These are phyloP conservation scores for Nakazawaea pomicola DNA, from an alignment of 805 yeast species.

Conservation along the genomic window DNA sequence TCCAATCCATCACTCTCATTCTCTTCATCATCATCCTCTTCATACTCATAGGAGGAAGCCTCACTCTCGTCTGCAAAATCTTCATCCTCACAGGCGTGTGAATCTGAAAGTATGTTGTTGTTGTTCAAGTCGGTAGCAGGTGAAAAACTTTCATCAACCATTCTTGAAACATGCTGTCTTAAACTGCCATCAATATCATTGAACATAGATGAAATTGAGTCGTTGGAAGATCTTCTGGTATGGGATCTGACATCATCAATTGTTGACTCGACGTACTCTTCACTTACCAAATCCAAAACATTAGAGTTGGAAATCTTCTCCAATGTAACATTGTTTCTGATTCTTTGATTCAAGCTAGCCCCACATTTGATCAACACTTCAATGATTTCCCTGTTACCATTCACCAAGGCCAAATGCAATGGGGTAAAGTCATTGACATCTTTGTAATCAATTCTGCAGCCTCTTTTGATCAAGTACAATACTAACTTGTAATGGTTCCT, in stretches of 20 bases:
- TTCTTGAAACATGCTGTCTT: constrained; percentile 19
- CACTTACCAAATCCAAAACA: constrained; percentile 28
- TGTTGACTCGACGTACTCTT: constrained; percentile 10
- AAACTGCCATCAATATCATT: constrained; percentile 19
- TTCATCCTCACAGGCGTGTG: constrained; percentile 16
- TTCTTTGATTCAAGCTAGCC: constrained; percentile 49
- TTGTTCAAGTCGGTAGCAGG: neutral
- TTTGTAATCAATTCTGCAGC: constrained; percentile 60
- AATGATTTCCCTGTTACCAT: constrained; percentile 67
- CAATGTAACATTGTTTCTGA: constrained; percentile 44
- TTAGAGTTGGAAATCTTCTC: constrained; percentile 36
- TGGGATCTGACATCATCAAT: constrained; percentile 8
- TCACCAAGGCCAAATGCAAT: constrained; percentile 76
- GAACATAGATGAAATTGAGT: constrained; percentile 19
- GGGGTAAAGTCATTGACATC: constrained; percentile 87
- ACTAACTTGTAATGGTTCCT: constrained; percentile 65
- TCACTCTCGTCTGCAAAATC: constrained; percentile 13
- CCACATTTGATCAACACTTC: constrained; percentile 57
- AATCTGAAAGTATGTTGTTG: constrained; percentile 2
- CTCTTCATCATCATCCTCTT: neutral
- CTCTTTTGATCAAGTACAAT: constrained; percentile 56
- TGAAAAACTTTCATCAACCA: constrained; percentile 9
- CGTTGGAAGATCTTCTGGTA: constrained; percentile 18
- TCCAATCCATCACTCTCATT: constrained; percentile 9
- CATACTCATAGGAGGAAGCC: constrained; percentile 7